Evolutionary conservation across 2,329 filamentous ascomycete genomes (phyloP).

Genomic region (Exserohilum turcica): DNA sequence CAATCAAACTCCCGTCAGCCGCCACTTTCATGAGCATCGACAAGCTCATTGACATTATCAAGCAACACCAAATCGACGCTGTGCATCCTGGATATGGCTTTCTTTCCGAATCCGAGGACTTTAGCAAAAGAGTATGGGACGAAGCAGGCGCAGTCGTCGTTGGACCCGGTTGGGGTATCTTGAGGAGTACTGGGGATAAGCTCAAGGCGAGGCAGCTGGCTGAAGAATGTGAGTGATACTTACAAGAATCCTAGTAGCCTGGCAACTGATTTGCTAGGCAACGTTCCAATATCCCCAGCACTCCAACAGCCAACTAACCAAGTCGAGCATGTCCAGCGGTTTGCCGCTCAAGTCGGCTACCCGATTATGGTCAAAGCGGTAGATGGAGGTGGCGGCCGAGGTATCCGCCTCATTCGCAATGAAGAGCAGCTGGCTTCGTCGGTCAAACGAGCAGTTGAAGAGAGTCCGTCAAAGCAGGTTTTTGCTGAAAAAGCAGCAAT

Average conservation of each 20-base stretch:
- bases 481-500: conserved; percentile 68
- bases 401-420: conserved; percentile 60
- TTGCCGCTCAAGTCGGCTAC: conserved; percentile 63
- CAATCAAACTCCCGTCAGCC: conserved; percentile 58
- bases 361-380: conserved; percentile 69
- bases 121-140: conserved; percentile 56
- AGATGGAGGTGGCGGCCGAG: conserved; percentile 65
- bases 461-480: conserved; percentile 63
- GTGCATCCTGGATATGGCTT: conserved; percentile 69
- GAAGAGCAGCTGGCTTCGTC: conserved; percentile 53
- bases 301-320: conserved; percentile 52
- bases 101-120: conserved; percentile 60
- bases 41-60: conserved; percentile 54
- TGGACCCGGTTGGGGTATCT: conserved; percentile 62
- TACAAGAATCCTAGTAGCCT: not conserved
- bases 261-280: conserved; percentile 27
- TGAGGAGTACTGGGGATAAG: conserved; percentile 63
- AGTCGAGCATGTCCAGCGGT: conserved; percentile 54
- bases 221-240: conserved; percentile 48
- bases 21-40: conserved; percentile 60
- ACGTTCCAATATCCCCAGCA: conserved; percentile 59
- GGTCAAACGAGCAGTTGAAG: conserved; percentile 59
- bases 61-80: conserved; percentile 59
- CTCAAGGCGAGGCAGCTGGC: conserved; percentile 59
- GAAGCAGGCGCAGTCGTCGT: conserved; percentile 57